Evolutionary conservation across 257 asterid genomes (phyloP).

Genomic region (Ilex aquifolium): DNA sequence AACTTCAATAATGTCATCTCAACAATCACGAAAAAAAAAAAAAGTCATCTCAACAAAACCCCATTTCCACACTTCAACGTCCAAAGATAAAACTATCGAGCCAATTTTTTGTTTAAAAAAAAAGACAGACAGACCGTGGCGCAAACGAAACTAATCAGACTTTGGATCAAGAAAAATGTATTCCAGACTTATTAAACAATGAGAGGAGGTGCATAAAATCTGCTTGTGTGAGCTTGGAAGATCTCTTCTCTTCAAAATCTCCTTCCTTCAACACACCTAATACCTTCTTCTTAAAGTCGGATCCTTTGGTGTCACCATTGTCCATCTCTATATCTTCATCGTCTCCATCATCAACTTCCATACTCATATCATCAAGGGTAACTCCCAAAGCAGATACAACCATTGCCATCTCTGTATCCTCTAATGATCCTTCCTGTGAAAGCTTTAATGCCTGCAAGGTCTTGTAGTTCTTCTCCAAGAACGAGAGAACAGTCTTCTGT

Average conservation of each 20-base stretch:
- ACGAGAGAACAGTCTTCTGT: slow-evolving; percentile 55
- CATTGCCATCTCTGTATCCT: slow-evolving; percentile 44
- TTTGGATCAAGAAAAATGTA: slow-evolving; percentile 61
- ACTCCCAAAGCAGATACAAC: slow-evolving; percentile 71
- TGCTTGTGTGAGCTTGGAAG: slow-evolving; percentile 72
- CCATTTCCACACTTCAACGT: too few species aligned
- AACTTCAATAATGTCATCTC: too few species aligned
- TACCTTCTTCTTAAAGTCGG: slow-evolving; percentile 63
- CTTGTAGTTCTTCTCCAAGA: slow-evolving; percentile 83
- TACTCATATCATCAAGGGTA: slow-evolving; percentile 56
- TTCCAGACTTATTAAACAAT: slow-evolving; percentile 69
- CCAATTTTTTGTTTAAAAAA: too few species aligned
- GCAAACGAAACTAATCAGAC: not conserved
- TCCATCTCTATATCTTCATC: slow-evolving; percentile 72
- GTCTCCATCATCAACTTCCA: slow-evolving; percentile 45
- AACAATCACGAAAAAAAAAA: too few species aligned
- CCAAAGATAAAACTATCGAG: too few species aligned
- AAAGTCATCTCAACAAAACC: too few species aligned
- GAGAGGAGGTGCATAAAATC: slow-evolving; percentile 86
- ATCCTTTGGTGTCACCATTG: slow-evolving; percentile 47
- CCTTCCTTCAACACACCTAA: slow-evolving; percentile 62
- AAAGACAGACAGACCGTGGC: too few species aligned
- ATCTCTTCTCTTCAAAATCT: slow-evolving; percentile 62
- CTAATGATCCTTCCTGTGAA: slow-evolving; percentile 31
- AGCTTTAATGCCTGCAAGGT: slow-evolving; percentile 77